Evolutionary conservation across 2,329 filamentous ascomycete species (phyloP), one percentile per base, ranked within the genome.

Genomic region (Aspergillus sp.): DNA sequence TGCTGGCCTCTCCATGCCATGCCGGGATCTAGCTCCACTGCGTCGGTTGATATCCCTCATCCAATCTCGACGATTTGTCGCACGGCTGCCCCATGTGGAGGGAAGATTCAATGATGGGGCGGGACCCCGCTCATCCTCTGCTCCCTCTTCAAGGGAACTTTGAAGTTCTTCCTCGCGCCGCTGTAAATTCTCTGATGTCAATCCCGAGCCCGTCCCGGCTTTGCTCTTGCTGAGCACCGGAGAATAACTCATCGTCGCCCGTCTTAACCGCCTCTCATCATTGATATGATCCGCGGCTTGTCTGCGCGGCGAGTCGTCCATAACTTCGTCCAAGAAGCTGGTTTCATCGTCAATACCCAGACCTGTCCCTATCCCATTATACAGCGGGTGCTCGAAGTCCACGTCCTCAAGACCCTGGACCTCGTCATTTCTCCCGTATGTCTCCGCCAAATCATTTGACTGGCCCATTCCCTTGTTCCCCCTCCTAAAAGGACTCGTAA

Each of bases 191-290:
- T 69, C 66, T 30, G 65, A 61, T 0, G 66, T 66, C 41, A 68
- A 50, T 4, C 55, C 52, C 12, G 54, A 50, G 43, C 52, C 58
- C 3, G 47, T 50, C 4, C 63, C 64, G n/a, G 57, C 57, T 34
- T 59, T 64, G 29, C 64, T 66, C 51, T 62, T 69, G 43, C 68
- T 65, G 48, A 72, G 64, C 26, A 71, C 61, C 2, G 69, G 68
- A 2, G 66, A 67, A 27, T 61, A 62, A 51, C 58, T 66, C 29
- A 61, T 55, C 5, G 67, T 69, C 19, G 63, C 68, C 27, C 64
- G 62, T 52, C 59, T 60, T 29, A 73, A 55, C 32, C 69, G 65
- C 51, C 61, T 58, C 50, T 66, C 65, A 44, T 73, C 69, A 43
- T 60, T 55, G 28, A 62, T 57, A 45, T 66, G 64, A 32, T 70